Base-by-base conservation (phyloP, 805 yeast species). In the Candida piceae region DNA sequence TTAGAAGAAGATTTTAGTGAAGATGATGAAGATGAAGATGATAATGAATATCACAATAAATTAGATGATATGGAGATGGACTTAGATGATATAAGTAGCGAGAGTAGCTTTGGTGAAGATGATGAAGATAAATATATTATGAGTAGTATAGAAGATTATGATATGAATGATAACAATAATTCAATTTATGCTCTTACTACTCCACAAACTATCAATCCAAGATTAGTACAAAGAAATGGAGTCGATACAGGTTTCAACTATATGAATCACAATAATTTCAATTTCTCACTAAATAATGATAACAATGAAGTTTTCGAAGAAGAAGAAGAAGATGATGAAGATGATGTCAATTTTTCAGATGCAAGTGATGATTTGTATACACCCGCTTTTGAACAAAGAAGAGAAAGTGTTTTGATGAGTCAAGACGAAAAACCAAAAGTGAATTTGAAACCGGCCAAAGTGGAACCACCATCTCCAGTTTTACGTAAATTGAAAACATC, bases 11-110 rank as follows among this genome's bases (percentile, higher is more conserved):
- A 55, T 35, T 55, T 52, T 32, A 51, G 55, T 8, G 58, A 53
- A 29, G 62, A 58, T 22, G 63, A 59, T 7, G 53, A 52, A n/a
- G 57, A 51, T n/a, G 55, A 52, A 20, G 60, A 52, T 13, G 49
- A 53, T 20, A 48, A 50, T 35, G 41, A 38, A 16, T 30, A 38
- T 24, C 49, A 47, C 23, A 48, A 55, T 40, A 53, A 51, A 37
- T 40, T 54, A 32, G 57, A 53, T 31, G 53, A 52, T 29, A 49
- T 53, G 57, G 61, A 57, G 31, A 56, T 57, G 55, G 60, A 55
- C 44, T 38, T 52, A 19, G 60, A 57, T 38, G 60, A 53, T 34
- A 27, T 47, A 33, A 48, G 52, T 46, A 46, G 53, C 34, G 57
- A 49, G 26, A 44, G 50, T 34, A 50, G 55, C 32, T 39, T 42